Evolutionary conservation across 257 asterid species (phyloP).

Genomic region (Rehmannia glutinosa): DNA sequence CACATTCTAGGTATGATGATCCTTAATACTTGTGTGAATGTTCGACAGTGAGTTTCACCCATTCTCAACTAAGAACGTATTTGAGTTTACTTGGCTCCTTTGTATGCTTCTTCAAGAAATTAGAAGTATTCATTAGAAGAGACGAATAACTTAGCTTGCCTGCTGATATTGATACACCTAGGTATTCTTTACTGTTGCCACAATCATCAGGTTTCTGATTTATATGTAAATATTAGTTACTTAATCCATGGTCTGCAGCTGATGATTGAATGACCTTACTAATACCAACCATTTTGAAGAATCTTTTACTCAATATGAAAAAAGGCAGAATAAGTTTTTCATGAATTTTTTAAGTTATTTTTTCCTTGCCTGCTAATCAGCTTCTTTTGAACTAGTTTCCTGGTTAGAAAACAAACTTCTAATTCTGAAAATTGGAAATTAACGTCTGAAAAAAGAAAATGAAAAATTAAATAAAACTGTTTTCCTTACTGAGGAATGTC

Average conservation of each 20-base stretch:
- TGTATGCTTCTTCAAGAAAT: constrained; percentile 1
- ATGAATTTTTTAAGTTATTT: neutral
- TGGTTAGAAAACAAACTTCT: neutral
- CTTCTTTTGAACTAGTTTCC: neutral
- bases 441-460: neutral
- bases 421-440: neutral
- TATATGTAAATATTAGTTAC: neutral
- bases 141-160: neutral
- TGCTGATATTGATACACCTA: neutral
- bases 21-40: neutral
- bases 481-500: neutral
- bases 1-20: neutral
- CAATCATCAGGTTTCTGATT: neutral
- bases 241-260: neutral
- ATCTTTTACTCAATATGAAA: neutral
- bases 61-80: neutral
- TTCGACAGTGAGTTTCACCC: neutral
- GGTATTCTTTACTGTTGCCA: neutral
- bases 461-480: neutral
- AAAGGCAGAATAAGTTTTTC: neutral
- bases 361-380: neutral
- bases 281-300: neutral
- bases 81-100: neutral
- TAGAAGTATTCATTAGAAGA: neutral
- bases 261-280: neutral